phyloP scores from a whole-genome alignment of 129 eudicot species.

The Arctium lappa region DNA sequence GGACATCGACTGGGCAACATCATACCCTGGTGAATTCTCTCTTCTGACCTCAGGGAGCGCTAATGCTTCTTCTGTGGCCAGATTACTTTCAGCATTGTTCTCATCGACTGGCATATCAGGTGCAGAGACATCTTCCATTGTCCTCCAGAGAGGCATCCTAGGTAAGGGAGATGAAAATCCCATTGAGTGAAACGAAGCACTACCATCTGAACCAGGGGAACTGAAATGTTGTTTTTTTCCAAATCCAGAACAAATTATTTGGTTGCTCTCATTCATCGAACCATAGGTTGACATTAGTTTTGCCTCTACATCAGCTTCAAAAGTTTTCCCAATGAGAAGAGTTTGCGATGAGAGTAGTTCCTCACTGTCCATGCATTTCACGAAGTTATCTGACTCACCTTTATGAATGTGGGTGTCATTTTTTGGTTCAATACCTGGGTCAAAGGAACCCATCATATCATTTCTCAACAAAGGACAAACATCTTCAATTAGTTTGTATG shows the following conservation, averaged over 20 bases:
- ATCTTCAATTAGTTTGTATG: conserved; percentile 37
- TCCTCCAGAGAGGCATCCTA: conserved; percentile 56
- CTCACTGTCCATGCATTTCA: conserved; percentile 10
- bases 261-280: conserved; percentile 30
- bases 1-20: conserved; percentile 34
- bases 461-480: conserved; percentile 28
- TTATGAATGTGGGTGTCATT: conserved; percentile 16
- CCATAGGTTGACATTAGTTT: conserved; percentile 16
- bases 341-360: conserved; percentile 22
- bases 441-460: conserved; percentile 26
- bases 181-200: conserved; percentile 51
- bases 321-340: conserved; percentile 20
- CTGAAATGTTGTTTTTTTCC: conserved; percentile 45
- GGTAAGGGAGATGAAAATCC: conserved; percentile 59
- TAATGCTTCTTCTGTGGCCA: conserved; percentile 34
- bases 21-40: conserved; percentile 28
- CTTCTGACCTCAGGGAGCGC: conserved; percentile 31
- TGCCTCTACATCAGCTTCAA: conserved; percentile 25
- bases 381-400: not conserved
- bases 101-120: conserved; percentile 50
- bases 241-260: conserved; percentile 29
- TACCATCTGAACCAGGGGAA: conserved; percentile 61
- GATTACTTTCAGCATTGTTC: conserved; percentile 34
- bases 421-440: conserved; percentile 24
- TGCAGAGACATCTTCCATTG: conserved; percentile 56